These are phyloP conservation scores for Penicillium atrosanguineum DNA, from an alignment of 495 filamentous ascomycete genomes.

Conservation along the genomic window DNA sequence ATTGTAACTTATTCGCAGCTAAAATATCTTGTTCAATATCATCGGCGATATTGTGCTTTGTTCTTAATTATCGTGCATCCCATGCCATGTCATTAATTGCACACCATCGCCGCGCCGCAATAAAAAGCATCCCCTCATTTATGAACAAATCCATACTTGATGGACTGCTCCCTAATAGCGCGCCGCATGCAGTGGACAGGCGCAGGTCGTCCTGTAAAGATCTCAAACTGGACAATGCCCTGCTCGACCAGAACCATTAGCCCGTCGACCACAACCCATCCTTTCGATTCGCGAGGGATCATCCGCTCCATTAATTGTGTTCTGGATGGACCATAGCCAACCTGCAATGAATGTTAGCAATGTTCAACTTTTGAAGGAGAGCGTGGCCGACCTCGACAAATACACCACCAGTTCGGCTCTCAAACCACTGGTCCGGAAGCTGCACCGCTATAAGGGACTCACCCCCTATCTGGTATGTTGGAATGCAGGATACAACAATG, in stretches of 20 bases:
- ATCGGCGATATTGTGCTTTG: too few species aligned
- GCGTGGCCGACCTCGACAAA: conserved; percentile 56
- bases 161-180: conserved; percentile 19
- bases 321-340: conserved; percentile 29
- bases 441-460: conserved; percentile 57
- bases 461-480: conserved; percentile 53
- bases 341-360: conserved; percentile 37
- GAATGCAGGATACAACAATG: conserved; percentile 67
- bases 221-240: conserved; percentile 71
- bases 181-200: conserved; percentile 60
- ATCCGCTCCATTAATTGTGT: conserved; percentile 62
- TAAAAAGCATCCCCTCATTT: too few species aligned
- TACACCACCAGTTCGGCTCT: conserved; percentile 70
- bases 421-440: conserved; percentile 65
- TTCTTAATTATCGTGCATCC: too few species aligned
- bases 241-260: conserved; percentile 68
- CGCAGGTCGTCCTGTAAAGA: conserved; percentile 70
- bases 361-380: conserved; percentile 30
- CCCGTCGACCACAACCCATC: conserved; percentile 69
- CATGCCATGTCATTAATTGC: too few species aligned
- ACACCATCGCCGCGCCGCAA: too few species aligned
- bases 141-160: conserved; percentile 14
- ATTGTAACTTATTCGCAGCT: too few species aligned
- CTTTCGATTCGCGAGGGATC: conserved; percentile 27
- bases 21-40: too few species aligned